phyloP scores from a whole-genome alignment of 2,329 filamentous ascomycete genomes.

The Penicillium crustosum region DNA sequence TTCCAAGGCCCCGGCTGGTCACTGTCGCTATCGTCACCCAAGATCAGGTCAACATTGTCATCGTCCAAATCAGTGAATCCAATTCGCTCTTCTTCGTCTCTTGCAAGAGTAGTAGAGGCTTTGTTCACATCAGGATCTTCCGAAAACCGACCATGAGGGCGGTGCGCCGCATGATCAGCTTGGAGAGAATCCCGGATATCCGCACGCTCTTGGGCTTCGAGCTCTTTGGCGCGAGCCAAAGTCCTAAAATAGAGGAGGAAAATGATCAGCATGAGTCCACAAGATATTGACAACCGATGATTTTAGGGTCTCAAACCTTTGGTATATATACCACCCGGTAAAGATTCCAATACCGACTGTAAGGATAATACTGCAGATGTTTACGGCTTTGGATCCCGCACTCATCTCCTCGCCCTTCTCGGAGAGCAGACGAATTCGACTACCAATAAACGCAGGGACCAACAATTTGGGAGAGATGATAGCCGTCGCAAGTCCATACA shows the following conservation, averaged over 20 bases:
- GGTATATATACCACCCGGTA: conserved; percentile 85
- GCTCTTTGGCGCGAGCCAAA: conserved; percentile 49
- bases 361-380: conserved; percentile 76
- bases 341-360: conserved; percentile 69
- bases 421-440: conserved; percentile 76
- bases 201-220: conserved; percentile 49
- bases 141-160: conserved; percentile 35
- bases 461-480: conserved; percentile 82
- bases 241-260: conserved; percentile 36
- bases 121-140: conserved; percentile 42
- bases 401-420: conserved; percentile 83
- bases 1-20: conserved; percentile 27
- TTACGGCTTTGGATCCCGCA: conserved; percentile 71
- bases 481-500: conserved; percentile 79
- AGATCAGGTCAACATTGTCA: conserved; percentile 41
- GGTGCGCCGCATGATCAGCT: conserved; percentile 37
- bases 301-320: conserved; percentile 44
- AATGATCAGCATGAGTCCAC: conserved; percentile 1
- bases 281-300: neutral
- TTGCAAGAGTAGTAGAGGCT: conserved; percentile 42
- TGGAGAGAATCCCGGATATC: conserved; percentile 38
- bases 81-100: conserved; percentile 46
- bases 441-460: conserved; percentile 89
- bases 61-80: conserved; percentile 45
- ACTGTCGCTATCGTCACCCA: conserved; percentile 49